Percentiles rank a stretch among this genome's conserved stretches.
These are phyloP conservation scores for Ramalina peruviana DNA, from an alignment of 495 filamentous ascomycete species.

Conservation along the genomic window DNA sequence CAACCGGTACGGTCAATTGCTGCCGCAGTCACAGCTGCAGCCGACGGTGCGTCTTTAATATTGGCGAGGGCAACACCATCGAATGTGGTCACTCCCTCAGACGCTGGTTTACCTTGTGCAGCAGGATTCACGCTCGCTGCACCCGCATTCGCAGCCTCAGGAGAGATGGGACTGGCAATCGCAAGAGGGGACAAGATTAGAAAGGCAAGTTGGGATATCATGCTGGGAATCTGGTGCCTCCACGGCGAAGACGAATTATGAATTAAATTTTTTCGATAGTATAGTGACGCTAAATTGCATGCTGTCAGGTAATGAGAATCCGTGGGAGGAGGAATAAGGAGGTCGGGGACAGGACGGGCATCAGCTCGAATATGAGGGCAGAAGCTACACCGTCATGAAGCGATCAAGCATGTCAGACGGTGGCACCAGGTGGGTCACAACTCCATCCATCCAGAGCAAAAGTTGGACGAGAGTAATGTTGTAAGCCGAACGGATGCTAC, in stretches of 20 bases:
- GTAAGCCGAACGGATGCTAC: too few species aligned
- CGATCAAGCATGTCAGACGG: too few species aligned
- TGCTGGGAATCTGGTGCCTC: background rate
- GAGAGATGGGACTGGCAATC: conserved; percentile 8
- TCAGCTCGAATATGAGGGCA: too few species aligned
- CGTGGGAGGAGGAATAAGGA: too few species aligned
- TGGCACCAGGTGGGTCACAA: too few species aligned
- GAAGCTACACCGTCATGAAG: too few species aligned
- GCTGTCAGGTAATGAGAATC: too few species aligned
- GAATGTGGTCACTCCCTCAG: conserved; percentile 5
- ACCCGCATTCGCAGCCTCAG: conserved; percentile 11
- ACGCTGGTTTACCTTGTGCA: background rate
- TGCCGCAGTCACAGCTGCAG: background rate
- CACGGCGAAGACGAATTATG: background rate
- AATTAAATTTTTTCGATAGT: background rate
- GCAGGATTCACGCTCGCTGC: background rate
- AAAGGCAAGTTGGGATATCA: conserved; percentile 5
- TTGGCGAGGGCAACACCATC: conserved; percentile 9
- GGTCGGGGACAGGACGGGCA: too few species aligned
- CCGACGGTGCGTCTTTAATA: conserved; percentile 8
- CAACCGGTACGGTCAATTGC: conserved; percentile 7
- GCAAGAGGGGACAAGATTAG: conserved; percentile 2
- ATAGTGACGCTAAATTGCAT: too few species aligned
- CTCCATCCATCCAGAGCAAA: too few species aligned
- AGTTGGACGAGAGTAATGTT: too few species aligned